These are phyloP conservation scores for Aspergillus campestris DNA, from an alignment of 495 filamentous ascomycete genomes.

Conservation along the genomic window DNA sequence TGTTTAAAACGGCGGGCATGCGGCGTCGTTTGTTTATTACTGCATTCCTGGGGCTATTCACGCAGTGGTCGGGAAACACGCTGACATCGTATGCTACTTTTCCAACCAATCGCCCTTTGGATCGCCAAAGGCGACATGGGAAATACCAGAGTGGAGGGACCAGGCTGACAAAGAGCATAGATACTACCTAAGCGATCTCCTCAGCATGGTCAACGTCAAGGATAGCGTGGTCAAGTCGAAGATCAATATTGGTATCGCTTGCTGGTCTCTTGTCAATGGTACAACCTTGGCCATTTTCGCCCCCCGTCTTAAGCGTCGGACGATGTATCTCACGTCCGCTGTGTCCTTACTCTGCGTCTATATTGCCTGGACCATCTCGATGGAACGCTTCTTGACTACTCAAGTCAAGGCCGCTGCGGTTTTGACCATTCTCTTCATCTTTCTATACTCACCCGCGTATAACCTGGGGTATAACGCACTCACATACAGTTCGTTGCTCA, in stretches of 20 bases:
- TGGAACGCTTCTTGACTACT: slow-evolving; percentile 42
- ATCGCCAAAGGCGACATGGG: neutral
- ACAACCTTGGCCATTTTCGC: slow-evolving; percentile 45
- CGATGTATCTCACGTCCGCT: slow-evolving; percentile 51
- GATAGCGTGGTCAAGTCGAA: slow-evolving; percentile 43
- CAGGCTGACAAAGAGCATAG: slow-evolving; percentile 14
- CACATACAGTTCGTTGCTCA: slow-evolving; percentile 48
- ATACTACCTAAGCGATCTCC: slow-evolving; percentile 46
- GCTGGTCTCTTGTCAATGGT: slow-evolving; percentile 48
- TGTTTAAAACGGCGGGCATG: slow-evolving; percentile 47
- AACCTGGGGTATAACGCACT: slow-evolving; percentile 63
- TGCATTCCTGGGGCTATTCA: slow-evolving; percentile 51
- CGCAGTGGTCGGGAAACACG: slow-evolving; percentile 59
- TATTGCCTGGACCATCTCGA: slow-evolving; percentile 51
- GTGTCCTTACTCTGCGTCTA: slow-evolving; percentile 45
- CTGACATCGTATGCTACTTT: slow-evolving; percentile 40
- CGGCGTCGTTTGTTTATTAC: slow-evolving; percentile 48
- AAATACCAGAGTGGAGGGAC: too few relatives aligned
- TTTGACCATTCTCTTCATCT: slow-evolving; percentile 54
- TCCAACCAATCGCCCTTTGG: neutral
- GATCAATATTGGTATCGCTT: slow-evolving; percentile 51
- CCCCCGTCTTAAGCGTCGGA: slow-evolving; percentile 43
- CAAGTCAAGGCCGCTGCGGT: slow-evolving; percentile 34
- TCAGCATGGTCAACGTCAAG: slow-evolving; percentile 41
- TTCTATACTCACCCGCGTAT: slow-evolving; percentile 54